Evolutionary conservation across 1,284 basidiomycete genomes (phyloP), one percentile per base, ranked within the genome.

Genomic region (Trichosporon ovoides): DNA sequence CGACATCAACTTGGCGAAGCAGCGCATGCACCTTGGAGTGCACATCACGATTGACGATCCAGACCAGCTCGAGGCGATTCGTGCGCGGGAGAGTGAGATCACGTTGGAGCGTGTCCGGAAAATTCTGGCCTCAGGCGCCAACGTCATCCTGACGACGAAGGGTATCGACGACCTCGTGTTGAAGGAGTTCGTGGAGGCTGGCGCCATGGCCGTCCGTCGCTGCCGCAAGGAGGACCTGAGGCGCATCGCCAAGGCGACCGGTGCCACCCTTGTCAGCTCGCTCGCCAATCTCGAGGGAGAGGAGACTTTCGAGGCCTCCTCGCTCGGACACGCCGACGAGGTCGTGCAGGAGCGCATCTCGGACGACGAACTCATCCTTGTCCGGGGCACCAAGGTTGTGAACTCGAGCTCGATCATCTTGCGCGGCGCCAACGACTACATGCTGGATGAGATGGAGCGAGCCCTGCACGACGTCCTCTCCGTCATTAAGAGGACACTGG

Each of bases 401-500:
- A 94, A 81, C 80, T 94, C 92, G 19, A 83, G 89, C 22, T 97
- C 94, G 38, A 89, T 99, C 72, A 85, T 98, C 60, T 81, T 99
- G 62, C 85, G 96, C 59, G 96, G 96, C 57, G 96, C 96, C 38
- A 99, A 98, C 78, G 96, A 99, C 79, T 98, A 97, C 78, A 91
- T 98, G 88, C 81, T 98, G 65, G 96, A 99, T 77, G 96, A 99
- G 82, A 98, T 98, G 96, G 96, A 99, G 80, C 83, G 96, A 35
- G 87, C 92, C 0, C 78, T 99, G 67, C 96, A 99, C 75, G 96
- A 99, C 77, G 89, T 91, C 0, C 79, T 98, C 57, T 94, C 88
- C 40, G 85, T 98, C 68, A 91, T 98, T 80, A 99, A 99, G 81
- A 85, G 96, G 58, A 98, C 96, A 3, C 81, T 98, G 54, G 96